phyloP scores from a whole-genome alignment of 169 alveolate genomes.

The Eimeria acervulina region DNA sequence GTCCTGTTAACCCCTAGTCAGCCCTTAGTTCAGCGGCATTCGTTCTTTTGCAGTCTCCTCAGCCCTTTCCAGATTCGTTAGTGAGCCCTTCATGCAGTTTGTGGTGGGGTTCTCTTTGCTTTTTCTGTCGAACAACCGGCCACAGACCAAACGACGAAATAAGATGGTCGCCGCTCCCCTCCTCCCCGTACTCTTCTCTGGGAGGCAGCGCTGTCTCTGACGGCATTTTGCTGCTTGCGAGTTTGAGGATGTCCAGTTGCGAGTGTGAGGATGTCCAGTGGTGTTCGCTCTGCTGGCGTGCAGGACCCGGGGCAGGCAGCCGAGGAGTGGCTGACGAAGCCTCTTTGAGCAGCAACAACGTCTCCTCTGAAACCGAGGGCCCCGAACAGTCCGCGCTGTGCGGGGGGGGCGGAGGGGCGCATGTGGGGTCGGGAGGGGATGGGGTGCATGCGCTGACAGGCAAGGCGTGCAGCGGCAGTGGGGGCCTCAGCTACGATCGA shows the following conservation, averaged over 20 bases:
- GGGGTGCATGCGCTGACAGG: constrained; percentile 80
- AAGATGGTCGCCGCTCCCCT: too few species aligned
- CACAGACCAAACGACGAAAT: too few species aligned
- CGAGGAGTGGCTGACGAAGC: constrained; percentile 44
- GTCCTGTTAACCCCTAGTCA: not conserved
- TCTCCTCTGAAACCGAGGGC: not conserved
- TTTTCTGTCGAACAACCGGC: not conserved
- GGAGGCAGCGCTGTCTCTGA: too few species aligned
- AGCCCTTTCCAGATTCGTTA: not conserved
- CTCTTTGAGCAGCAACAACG: not conserved
- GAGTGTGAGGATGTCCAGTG: too few species aligned
- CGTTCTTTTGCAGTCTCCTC: not conserved
- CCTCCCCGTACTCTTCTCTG: too few species aligned
- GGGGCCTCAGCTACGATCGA: constrained; percentile 58
- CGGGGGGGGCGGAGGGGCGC: constrained; percentile 83
- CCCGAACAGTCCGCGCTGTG: constrained; percentile 34
- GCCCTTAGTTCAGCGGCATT: not conserved
- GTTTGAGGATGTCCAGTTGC: too few species aligned
- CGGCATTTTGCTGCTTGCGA: not conserved
- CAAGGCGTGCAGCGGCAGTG: constrained; percentile 60
- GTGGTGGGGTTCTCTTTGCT: not conserved
- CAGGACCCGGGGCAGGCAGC: constrained; percentile 74
- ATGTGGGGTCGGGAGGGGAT: constrained; percentile 79
- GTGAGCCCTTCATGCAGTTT: not conserved
- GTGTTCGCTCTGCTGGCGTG: not conserved